A percentile compares a stretch with the other conserved stretches of the same genome.
Evolutionary conservation across 2,329 filamentous ascomycete genomes (phyloP).

Genomic region (Juglanconis juglandina): DNA sequence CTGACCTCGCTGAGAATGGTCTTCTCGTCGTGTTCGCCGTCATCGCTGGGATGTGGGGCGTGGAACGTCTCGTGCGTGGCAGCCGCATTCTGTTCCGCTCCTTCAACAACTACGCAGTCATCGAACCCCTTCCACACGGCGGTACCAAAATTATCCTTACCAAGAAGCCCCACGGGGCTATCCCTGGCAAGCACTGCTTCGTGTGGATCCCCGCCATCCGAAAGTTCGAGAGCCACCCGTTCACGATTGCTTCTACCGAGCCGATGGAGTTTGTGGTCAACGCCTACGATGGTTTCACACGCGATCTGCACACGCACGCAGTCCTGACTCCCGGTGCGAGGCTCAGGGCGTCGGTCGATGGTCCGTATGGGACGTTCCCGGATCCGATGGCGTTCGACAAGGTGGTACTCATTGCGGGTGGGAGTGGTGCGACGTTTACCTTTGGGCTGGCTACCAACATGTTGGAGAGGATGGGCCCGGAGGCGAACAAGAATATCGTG

Average conservation of each 20-base stretch:
- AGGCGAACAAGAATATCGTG: conserved; percentile 36
- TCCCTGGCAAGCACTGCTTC: conserved; percentile 60
- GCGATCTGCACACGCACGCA: conserved; percentile 51
- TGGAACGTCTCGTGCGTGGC: conserved; percentile 49
- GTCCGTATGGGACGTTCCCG: conserved; percentile 56
- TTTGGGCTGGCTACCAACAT: conserved; percentile 47
- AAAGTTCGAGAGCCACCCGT: conserved; percentile 58
- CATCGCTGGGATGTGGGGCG: conserved; percentile 44
- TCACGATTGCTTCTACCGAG: conserved; percentile 53
- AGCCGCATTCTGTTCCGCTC: conserved; percentile 41
- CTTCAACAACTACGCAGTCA: conserved; percentile 47
- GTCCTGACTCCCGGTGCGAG: conserved; percentile 43
- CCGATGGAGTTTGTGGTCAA: conserved; percentile 58
- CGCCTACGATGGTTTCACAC: conserved; percentile 57
- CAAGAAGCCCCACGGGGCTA: conserved; percentile 43
- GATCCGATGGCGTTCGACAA: conserved; percentile 51
- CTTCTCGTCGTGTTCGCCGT: conserved; percentile 41
- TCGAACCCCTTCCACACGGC: conserved; percentile 52
- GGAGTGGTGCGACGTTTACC: conserved; percentile 59
- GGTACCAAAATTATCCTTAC: conserved; percentile 53
- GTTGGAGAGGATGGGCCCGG: conserved; percentile 38
- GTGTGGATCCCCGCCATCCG: conserved; percentile 61
- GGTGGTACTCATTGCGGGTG: conserved; percentile 57
- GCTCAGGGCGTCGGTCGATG: conserved; percentile 53
- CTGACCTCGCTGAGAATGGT: conserved; percentile 36